Evolutionary conservation across 2,329 filamentous ascomycete species (phyloP), one percentile per base, ranked within the genome.

Genomic region (Aspergillaceae sp.): DNA sequence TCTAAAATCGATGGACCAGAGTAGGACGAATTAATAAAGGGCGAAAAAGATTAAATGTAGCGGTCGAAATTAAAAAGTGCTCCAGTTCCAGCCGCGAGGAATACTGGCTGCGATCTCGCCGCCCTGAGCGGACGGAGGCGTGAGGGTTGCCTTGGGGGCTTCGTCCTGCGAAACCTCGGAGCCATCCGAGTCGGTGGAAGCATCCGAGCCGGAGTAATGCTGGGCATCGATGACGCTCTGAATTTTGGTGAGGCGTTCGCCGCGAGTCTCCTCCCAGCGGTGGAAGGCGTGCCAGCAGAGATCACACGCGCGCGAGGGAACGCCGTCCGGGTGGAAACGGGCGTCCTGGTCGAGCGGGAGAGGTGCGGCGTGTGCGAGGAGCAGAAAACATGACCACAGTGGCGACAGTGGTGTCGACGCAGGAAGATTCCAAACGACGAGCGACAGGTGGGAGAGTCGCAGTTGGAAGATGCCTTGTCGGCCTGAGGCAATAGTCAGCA

Each of bases 381-480:
- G 66, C 80, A 84, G 60, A 82, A 83, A 56, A 84, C 76, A 56
- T 81, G 76, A 38, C 80, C 80, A 55, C 80, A 84, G 55, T 81
- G 79, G 48, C 80, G 77, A 64, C 80, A 84, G 64, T 84, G 80
- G 58, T 84, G 80, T 48, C 79, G 78, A 43, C 80, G 78, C 43
- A 76, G 71, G 64, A 80, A 79, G 58, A 82, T 71, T 40, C 76
- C 74, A 59, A 84, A 84, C 19, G 74, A 70, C 37, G 73, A 73
- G 42, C 74, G 72, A 64, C 80, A 84, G 48, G 75, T 73, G 3
- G 74, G 72, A 7, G 74, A 75, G 58, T 77, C 76, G 65, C 80
- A 84, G 51, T 68, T 72, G 38, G 68, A 59, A 45, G 77, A 76
- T 50, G 76, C 76, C 45, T 73, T 68, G 58, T 83, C 79, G 10